Base-by-base conservation (phyloP, 1,139 yeast species). In the Taphrina deformans region DNA sequence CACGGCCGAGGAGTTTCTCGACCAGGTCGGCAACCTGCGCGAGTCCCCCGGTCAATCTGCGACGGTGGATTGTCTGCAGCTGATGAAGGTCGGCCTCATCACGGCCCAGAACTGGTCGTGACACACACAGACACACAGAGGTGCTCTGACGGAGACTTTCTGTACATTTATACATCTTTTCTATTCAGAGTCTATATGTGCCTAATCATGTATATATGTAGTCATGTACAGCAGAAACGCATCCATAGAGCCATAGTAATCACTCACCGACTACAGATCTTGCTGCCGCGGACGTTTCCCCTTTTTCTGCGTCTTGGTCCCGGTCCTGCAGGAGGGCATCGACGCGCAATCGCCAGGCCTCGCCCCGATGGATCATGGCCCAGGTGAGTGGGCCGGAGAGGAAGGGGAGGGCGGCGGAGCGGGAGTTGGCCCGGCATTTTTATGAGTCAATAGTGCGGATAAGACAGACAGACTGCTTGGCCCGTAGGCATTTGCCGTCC, bases 381-480 rank as follows among this genome's bases (percentile, higher is more conserved):
- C 29, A 38, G 14, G 60, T 55, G 27, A 55, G n/a, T n/a, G 24
- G 21, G 1, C 60, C 60, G 24, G 31, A 18, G 21, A 41, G 1
- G 16, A 56, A 67, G 1, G 78, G 70, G 3, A 75, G 72, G 44
- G 73, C 68, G 2, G 80, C 80, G 14, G 80, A 74, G 14, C 80
- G 76, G 0, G 83, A 79, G 67, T 79, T 77, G 2, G 83, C 76
- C 84, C 85, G 82, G 1, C 33, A 29, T 29, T 6, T 10, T 29
- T 6, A 29, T 29, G 33, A 29, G 33, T 29, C 33, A 29, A 10
- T n/a, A 29, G 33, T 29, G 33, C 33, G 33, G 10, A 29, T 29
- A n/a, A n/a, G n/a, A n/a, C n/a, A n/a, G n/a, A n/a, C n/a, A n/a
- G n/a, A n/a, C n/a, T n/a, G n/a, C n/a, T 10, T 29, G 6, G 33